These are phyloP conservation scores for Cryptosporidium xiaoi DNA, from an alignment of 169 alveolate genomes.

Conservation along the genomic window DNA sequence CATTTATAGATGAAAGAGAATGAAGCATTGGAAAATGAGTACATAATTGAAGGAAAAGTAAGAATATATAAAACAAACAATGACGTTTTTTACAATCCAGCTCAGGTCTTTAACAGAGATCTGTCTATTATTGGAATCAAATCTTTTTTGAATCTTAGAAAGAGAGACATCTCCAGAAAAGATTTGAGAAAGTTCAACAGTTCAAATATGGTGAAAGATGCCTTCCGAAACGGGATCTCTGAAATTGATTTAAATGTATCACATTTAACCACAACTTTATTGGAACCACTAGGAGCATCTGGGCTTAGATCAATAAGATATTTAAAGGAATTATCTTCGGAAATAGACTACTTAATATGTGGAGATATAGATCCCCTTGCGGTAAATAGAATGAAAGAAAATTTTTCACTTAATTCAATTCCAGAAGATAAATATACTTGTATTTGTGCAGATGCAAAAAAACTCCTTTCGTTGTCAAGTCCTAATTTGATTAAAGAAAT, in stretches of 20 bases:
- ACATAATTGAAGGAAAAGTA: slow-evolving; percentile 83
- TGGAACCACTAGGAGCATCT: slow-evolving; percentile 89
- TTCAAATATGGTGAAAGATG: neutral
- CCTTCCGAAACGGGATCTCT: neutral
- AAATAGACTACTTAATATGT: slow-evolving; percentile 81
- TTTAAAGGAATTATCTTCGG: slow-evolving; percentile 82
- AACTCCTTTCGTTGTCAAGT: slow-evolving; percentile 66
- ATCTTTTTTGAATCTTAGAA: slow-evolving; percentile 33
- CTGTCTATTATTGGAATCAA: slow-evolving; percentile 79
- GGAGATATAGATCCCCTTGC: slow-evolving; percentile 91
- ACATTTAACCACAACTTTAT: slow-evolving; percentile 58
- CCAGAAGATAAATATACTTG: slow-evolving; percentile 74
- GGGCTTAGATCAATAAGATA: slow-evolving; percentile 91
- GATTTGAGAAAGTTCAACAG: neutral
- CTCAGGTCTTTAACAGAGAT: slow-evolving; percentile 94
- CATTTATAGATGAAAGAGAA: neutral
- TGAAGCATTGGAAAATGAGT: slow-evolving; percentile 8
- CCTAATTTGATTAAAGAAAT: slow-evolving; percentile 50
- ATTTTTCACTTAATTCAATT: slow-evolving; percentile 84
- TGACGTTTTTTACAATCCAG: slow-evolving; percentile 88
- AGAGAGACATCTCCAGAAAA: neutral
- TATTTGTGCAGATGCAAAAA: slow-evolving; percentile 76
- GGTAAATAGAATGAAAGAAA: slow-evolving; percentile 83
- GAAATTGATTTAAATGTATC: neutral
- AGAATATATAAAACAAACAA: slow-evolving; percentile 79